Evolutionary conservation across 768 basidiomycete genomes (phyloP).

Genomic region (Leccinum subgranulosum): DNA sequence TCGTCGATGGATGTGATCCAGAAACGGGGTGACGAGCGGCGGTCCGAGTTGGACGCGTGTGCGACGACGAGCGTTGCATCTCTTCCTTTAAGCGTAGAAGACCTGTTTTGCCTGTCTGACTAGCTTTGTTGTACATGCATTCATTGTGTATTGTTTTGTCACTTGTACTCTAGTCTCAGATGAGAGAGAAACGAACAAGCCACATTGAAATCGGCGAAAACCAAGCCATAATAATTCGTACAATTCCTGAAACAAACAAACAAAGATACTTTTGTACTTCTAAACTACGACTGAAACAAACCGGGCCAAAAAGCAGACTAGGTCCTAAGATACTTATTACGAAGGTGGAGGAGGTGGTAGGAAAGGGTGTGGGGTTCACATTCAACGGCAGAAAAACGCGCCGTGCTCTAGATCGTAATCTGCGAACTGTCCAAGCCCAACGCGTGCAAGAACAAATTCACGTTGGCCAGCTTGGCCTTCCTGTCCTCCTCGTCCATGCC

Average conservation of each 20-base stretch:
- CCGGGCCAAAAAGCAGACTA: slow-evolving; percentile 4
- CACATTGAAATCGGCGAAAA: neutral
- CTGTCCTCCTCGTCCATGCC: slow-evolving; percentile 66
- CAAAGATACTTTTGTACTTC: slow-evolving; percentile 20
- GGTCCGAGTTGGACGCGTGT: slow-evolving; percentile 36
- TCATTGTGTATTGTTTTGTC: neutral
- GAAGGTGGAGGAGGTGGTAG: too few species aligned
- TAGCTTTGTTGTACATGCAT: slow-evolving; percentile 4
- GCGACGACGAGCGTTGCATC: slow-evolving; percentile 1
- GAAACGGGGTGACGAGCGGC: slow-evolving; percentile 32
- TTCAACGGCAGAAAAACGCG: too few species aligned
- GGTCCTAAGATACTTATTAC: slow-evolving; percentile 1
- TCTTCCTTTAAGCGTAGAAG: slow-evolving; percentile 23
- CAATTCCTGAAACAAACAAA: slow-evolving; percentile 10
- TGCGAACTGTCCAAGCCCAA: slow-evolving; percentile 72
- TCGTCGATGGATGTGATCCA: slow-evolving; percentile 35
- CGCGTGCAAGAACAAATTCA: slow-evolving; percentile 87
- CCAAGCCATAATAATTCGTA: slow-evolving; percentile 14
- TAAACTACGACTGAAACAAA: slow-evolving; percentile 4
- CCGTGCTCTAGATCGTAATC: slow-evolving; percentile 45
- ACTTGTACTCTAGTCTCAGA: neutral
- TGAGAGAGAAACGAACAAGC: too few species aligned
- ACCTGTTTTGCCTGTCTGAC: slow-evolving; percentile 1
- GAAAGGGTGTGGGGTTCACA: too few species aligned
- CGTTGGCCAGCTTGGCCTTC: slow-evolving; percentile 80